Evolutionary conservation across 1,284 basidiomycete genomes (phyloP), one percentile per base, ranked within the genome.

Genomic region (Taiwanofungus camphoratus): DNA sequence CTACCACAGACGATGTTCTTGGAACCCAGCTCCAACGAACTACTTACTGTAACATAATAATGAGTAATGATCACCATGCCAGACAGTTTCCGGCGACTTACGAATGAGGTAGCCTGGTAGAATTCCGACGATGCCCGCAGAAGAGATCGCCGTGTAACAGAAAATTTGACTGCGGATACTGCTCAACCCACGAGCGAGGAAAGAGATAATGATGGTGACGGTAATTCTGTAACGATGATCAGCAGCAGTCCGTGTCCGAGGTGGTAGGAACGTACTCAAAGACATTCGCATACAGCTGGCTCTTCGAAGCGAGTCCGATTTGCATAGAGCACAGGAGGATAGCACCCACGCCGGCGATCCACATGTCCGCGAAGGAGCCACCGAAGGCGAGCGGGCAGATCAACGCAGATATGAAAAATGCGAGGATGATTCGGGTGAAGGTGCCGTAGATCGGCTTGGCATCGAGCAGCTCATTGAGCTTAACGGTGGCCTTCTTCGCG

Each of bases 1-100:
- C 85, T 89, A 19, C 90, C 90, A 39, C 84, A 85, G 2, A 92
- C 78, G 37, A 92, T 87, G 55, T 92, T 92, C 63, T 89, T 91
- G 0, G 88, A 91, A 1, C 89, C 89, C 39, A 93, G 68, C 60
- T 93, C 90, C 45, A 92, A 72, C 16, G 89, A 89, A 49, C 87
- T 89, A 55, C 82, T 87, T 52, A 91, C 89, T 90, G 50, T 26
- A 51, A 16, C n/a, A 5, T 30, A n/a, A 9, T 11, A n/a, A 15
- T 16, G 21, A 33, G 19, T 22, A 16, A 16, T 18, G 34, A 29
- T 26, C 9, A 1, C 19, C 18, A 36, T 21, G 20, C 16, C 16
- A 29, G 9, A 46, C 50, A 39, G 58, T 51, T 52, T 37, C 54
- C 15, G 44, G 39, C 26, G 16, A 68, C 84, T 56, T 58, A 89